Base-by-base conservation (phyloP, 176 grass and related monocot species). In the Paspalum notatum region DNA sequence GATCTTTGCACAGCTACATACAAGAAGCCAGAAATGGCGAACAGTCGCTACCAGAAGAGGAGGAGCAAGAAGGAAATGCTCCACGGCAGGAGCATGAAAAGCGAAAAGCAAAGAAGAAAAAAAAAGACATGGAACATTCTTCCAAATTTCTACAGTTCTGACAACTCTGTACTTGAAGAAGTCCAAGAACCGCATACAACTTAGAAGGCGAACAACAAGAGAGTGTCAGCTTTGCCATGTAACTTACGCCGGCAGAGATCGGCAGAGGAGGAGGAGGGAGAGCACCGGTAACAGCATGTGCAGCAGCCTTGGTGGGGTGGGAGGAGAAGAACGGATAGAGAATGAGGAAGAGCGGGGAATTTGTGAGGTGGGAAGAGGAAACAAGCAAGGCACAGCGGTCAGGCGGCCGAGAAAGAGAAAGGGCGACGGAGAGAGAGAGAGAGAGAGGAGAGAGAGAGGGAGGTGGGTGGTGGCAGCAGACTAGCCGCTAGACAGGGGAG, bases 311-410 rank as follows among this genome's bases (percentile, higher is more conserved):
- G 27, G 71, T 53, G 56, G 63, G 17, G 3, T 78, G 8, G 18
- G 22, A n/a, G 14, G 22, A 65, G 50, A 39, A 40, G n/a, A 69
- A 51, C 5, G 68, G 51, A 11, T 42, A 24, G 41, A 4, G 67
- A 59, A 9, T 42, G 12, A 59, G 8, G 22, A 22, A n/a, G 46
- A 49, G 20, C 3, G 37, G 9, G 62, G 18, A 11, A 37, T 26
- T 80, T 75, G 76, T 62, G 87, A 56, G 87, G 81, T 63, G 45
- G 71, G 81, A 13, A 70, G 74, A 79, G 58, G 69, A 60, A 64
- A 72, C 37, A 77, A 63, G 71, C n/a, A 60, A 67, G 62, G 41
- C 13, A 55, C 49, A 69, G 66, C 3, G 68, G 46, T 14, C 20
- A 41, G 61, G 26, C 18, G 66, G n/a, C n/a, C n/a, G 40, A 41